phyloP scores from a whole-genome alignment of 2,329 filamentous ascomycete genomes.

The Tolypocladium ovalisporum region DNA sequence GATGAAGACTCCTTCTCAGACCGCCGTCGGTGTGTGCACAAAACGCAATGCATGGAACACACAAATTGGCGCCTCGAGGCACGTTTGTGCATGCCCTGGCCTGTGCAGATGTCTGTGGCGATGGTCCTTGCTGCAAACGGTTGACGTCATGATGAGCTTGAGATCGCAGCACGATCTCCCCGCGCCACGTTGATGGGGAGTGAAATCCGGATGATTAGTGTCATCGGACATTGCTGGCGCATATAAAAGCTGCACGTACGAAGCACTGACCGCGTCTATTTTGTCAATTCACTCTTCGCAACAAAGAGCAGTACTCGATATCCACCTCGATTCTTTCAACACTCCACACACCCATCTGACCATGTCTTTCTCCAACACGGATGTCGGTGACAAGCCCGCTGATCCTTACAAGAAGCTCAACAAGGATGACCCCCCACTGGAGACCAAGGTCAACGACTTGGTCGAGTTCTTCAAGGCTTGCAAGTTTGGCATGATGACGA shows the following conservation, averaged over 20 bases:
- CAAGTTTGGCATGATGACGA: conserved; percentile 90
- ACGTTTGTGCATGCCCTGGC: neutral
- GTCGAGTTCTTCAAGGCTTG: conserved; percentile 56
- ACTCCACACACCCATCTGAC: neutral
- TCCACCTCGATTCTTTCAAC: neutral
- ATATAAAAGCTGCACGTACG: neutral
- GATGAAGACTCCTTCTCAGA: neutral
- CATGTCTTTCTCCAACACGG: conserved; percentile 41
- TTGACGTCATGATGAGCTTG: conserved; percentile 5
- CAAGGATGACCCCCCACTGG: conserved; percentile 49
- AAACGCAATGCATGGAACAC: neutral
- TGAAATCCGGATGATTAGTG: neutral
- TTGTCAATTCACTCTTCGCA: neutral
- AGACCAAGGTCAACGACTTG: conserved; percentile 69
- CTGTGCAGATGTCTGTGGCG: neutral
- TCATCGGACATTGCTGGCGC: neutral
- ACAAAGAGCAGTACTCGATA: neutral
- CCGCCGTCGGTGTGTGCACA: neutral
- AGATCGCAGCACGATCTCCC: neutral
- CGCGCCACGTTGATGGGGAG: neutral
- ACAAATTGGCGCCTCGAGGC: neutral
- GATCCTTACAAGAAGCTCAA: conserved; percentile 76
- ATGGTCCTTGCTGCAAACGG: neutral
- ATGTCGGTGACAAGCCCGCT: conserved; percentile 49
- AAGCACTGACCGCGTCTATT: neutral